A percentile compares a stretch with the other conserved stretches of the same genome.
phyloP scores from a whole-genome alignment of 2,329 filamentous ascomycete genomes.

The Botrytis fragariae region DNA sequence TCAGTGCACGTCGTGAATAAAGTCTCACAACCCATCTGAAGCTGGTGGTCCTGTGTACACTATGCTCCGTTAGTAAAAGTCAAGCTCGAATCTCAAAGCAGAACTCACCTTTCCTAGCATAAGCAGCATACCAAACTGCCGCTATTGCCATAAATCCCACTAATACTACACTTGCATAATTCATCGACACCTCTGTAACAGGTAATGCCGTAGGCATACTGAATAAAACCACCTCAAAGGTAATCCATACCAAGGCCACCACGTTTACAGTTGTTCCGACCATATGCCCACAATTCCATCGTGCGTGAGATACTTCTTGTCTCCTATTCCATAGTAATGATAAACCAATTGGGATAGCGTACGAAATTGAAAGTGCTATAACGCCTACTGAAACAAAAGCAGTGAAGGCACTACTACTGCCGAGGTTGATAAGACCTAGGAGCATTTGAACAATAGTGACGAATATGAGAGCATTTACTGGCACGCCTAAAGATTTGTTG shows the following conservation, averaged over 20 bases:
- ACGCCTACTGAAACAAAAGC: slow-evolving; percentile 70
- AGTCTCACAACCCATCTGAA: slow-evolving; percentile 27
- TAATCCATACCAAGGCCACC: slow-evolving; percentile 55
- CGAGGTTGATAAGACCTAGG: slow-evolving; percentile 69
- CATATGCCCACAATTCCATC: slow-evolving; percentile 58
- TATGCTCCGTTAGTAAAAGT: slow-evolving; percentile 10
- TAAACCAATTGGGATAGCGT: slow-evolving; percentile 70
- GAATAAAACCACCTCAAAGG: slow-evolving; percentile 61
- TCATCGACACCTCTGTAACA: slow-evolving; percentile 59
- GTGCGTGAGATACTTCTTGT: slow-evolving; percentile 48
- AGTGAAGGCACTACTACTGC: slow-evolving; percentile 65
- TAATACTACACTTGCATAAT: slow-evolving; percentile 49
- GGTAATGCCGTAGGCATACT: slow-evolving; percentile 60
- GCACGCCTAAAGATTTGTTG: slow-evolving; percentile 59
- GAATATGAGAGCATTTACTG: slow-evolving; percentile 62
- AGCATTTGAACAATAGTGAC: slow-evolving; percentile 60
- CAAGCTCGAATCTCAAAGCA: neutral
- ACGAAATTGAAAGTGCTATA: slow-evolving; percentile 68
- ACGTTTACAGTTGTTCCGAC: slow-evolving; percentile 59
- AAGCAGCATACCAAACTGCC: slow-evolving; percentile 49
- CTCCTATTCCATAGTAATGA: slow-evolving; percentile 65
- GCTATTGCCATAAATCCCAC: slow-evolving; percentile 52
- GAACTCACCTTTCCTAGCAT: slow-evolving; percentile 50
- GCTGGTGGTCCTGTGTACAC: slow-evolving; percentile 31
- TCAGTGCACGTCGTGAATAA: neutral